Conservation (phyloP, 176 grass and related monocot species). For the Cenchrus americanus region DNA sequence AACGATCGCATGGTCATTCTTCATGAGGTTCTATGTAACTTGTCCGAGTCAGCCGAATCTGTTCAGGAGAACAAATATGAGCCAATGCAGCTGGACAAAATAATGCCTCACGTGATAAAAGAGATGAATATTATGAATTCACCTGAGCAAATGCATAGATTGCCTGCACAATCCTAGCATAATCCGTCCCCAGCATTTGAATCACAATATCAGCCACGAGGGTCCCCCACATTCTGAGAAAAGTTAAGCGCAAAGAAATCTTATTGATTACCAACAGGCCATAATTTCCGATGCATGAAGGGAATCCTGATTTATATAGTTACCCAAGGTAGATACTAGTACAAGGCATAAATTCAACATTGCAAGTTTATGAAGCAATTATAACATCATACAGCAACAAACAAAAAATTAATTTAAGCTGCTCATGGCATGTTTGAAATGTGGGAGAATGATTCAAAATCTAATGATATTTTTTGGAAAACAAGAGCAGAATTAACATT, state of each 20-base stretch:
- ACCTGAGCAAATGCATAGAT: constrained; percentile 96
- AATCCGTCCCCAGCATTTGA: constrained; percentile 96
- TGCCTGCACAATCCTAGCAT: constrained; percentile 91
- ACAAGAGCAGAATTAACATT: neutral
- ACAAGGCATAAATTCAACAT: constrained; percentile 5
- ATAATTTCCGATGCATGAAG: neutral
- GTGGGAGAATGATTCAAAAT: neutral
- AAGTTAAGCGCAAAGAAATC: neutral
- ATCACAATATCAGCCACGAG: constrained; percentile 95
- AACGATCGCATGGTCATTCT: constrained; percentile 18
- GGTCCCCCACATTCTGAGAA: constrained; percentile 92
- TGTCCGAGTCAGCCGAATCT: constrained; percentile 69
- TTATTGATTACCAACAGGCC: neutral
- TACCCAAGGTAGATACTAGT: constrained; percentile 1
- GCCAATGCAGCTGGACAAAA: constrained; percentile 11
- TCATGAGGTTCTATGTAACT: constrained; percentile 33
- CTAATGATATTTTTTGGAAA: neutral
- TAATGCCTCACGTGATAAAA: neutral
- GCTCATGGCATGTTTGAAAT: neutral
- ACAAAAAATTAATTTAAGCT: constrained; percentile 7
- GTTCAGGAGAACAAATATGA: neutral
- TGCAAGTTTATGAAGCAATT: neutral
- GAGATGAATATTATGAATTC: constrained; percentile 20
- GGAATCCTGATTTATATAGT: neutral
- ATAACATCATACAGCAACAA: neutral